Percentiles rank a stretch among this genome's conserved stretches.
Conservation (phyloP, 805 yeast species). For the Yarrowia divulgata region DNA sequence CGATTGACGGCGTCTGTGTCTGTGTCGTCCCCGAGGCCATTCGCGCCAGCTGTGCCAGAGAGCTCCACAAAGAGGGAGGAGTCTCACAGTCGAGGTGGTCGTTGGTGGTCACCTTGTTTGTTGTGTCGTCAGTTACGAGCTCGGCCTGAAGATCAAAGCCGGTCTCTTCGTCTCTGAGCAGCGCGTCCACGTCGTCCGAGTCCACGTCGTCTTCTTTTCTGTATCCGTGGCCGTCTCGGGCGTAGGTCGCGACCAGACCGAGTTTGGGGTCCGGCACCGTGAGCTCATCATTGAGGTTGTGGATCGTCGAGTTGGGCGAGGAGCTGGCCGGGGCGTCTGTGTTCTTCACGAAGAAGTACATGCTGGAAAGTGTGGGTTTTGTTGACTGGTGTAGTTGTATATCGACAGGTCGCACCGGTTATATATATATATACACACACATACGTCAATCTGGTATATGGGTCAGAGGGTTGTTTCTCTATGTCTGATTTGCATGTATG, state of each 20-base stretch:
- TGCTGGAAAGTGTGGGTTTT: background rate
- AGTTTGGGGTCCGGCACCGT: constrained; percentile 30
- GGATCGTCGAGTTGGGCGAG: background rate
- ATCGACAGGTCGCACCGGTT: too few relatives aligned
- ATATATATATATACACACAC: too few relatives aligned
- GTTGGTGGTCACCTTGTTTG: too few relatives aligned
- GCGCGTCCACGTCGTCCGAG: background rate
- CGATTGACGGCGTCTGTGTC: background rate
- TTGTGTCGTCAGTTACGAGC: background rate
- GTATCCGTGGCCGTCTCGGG: constrained; percentile 21
- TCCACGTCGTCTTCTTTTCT: constrained; percentile 13
- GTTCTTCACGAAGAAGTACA: constrained; percentile 35
- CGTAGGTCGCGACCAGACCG: constrained; percentile 22
- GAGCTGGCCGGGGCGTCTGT: background rate
- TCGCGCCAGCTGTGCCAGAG: constrained; percentile 11
- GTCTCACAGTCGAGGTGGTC: background rate
- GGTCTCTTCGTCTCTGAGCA: constrained; percentile 22
- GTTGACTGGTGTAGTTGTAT: too few relatives aligned
- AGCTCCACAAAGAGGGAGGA: constrained; percentile 17
- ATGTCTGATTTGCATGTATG: background rate
- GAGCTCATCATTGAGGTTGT: constrained; percentile 33
- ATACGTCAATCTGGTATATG: too few relatives aligned
- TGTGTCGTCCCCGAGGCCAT: background rate
- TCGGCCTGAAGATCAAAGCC: background rate
- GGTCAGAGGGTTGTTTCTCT: background rate